Percentiles rank a stretch among this genome's conserved stretches.
phyloP scores from a whole-genome alignment of 2,329 filamentous ascomycete species.

The Helminthosporium solani region DNA sequence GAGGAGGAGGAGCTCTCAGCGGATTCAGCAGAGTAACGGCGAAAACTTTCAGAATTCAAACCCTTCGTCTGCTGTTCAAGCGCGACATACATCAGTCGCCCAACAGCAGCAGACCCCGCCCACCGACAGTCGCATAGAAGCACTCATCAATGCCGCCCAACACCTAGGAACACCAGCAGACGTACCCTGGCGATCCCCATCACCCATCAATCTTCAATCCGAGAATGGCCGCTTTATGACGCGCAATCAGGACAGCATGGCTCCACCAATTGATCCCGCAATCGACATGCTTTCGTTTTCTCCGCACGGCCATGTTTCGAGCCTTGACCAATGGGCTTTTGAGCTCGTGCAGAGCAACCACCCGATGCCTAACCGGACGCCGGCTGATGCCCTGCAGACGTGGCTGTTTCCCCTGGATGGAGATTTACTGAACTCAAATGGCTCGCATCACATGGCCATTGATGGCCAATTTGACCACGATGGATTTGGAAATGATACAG shows the following conservation, averaged over 20 bases:
- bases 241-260: conserved; percentile 27
- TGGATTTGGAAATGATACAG: conserved; percentile 20
- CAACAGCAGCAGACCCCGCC: conserved; percentile 25
- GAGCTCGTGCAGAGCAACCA: conserved; percentile 41
- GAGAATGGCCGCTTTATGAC: conserved; percentile 25
- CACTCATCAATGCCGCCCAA: conserved; percentile 41
- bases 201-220: conserved; percentile 29
- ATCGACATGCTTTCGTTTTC: conserved; percentile 41
- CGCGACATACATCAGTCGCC: conserved; percentile 14
- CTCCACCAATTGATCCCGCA: conserved; percentile 41
- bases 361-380: conserved; percentile 37
- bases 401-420: conserved; percentile 40
- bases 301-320: conserved; percentile 35
- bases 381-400: conserved; percentile 39
- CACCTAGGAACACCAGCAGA: conserved; percentile 36
- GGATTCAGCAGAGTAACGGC: conserved; percentile 21
- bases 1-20: conserved; percentile 23
- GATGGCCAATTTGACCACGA: conserved; percentile 36
- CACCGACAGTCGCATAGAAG: conserved; percentile 38
- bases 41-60: conserved; percentile 18
- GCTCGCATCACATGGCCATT: conserved; percentile 31
- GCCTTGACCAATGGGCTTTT: conserved; percentile 41
- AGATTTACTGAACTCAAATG: conserved; percentile 29
- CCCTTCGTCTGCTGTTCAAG: conserved; percentile 16
- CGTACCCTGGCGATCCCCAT: conserved; percentile 39